Evolutionary conservation across 805 yeast species (phyloP), one percentile per base, ranked within the genome.

Genomic region (Candida morakotiae): DNA sequence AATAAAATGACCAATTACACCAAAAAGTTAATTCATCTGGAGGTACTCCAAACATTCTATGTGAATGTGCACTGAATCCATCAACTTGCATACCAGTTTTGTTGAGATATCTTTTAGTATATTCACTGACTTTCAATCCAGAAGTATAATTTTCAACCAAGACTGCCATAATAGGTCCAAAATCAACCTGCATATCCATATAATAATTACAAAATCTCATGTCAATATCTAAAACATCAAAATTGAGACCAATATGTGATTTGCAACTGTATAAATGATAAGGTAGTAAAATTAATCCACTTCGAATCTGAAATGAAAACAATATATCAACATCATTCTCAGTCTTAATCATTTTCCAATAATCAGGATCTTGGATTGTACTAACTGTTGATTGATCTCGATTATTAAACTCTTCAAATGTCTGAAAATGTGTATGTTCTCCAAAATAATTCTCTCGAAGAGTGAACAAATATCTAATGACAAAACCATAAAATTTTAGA

Each of bases 401-500:
- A 19, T 31, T 31, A 6, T 79, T 74, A 46, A 81, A 89, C 54
- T 91, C 98, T 44, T 87, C 93, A 31, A 87, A 71, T 0, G 98
- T 93, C 46, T 76, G 79, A 55, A 93, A 93, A 47, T 81, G 86
- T n/a, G 77, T 70, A 42, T 73, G 71, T 31, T 86, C 93, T 2
- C 98, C 98, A 56, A 93, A 85, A 55, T 93, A 91, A 53, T 93
- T 93, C 52, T 86, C 96, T 32, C 82, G 74, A 33, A 93, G 67
- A 11, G 78, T 73, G 67, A 88, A 77, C 28, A 91, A 64, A 55
- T 84, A 87, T 45, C 82, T 77, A 5, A 87, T 68, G 6, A 88
- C 71, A 55, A 78, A 84, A 0, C 98, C 98, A 53, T 85, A 85
- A 31, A 83, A 75, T 33, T 82, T 72, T 27, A 93, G 52, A 0